Percentiles rank a stretch among this genome's conserved stretches.
These are phyloP conservation scores for Podosphaera fusca DNA, from an alignment of 2,329 filamentous ascomycete genomes.

Conservation along the genomic window DNA sequence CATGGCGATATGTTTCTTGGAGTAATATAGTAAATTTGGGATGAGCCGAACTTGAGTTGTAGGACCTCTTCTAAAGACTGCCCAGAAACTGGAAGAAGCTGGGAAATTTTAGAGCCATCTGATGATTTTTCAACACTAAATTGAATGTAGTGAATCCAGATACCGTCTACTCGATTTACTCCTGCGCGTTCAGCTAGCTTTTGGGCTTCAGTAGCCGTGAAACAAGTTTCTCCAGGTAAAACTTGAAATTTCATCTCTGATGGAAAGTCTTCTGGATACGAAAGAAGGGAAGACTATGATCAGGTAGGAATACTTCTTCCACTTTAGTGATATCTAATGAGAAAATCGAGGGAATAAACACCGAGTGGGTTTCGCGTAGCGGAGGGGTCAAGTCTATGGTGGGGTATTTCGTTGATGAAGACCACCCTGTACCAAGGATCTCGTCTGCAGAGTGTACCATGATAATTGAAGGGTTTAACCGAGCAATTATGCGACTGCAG, in stretches of 20 bases:
- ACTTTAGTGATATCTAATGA: too few relatives aligned
- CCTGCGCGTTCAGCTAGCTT: slow-evolving; percentile 9
- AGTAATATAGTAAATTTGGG: slow-evolving; percentile 33
- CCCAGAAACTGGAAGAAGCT: slow-evolving; percentile 2
- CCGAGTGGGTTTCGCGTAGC: too few relatives aligned
- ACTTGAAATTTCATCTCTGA: slow-evolving; percentile 11
- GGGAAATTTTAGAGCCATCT: slow-evolving; percentile 1
- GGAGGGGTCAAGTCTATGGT: too few relatives aligned
- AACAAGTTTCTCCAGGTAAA: slow-evolving; percentile 13
- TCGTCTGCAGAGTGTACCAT: too few relatives aligned
- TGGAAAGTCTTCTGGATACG: background rate
- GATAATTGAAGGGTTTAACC: too few relatives aligned
- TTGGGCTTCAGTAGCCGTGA: slow-evolving; percentile 11
- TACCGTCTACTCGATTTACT: slow-evolving; percentile 10
- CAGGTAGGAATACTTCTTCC: too few relatives aligned
- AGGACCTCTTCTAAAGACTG: slow-evolving; percentile 9
- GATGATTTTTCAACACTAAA: slow-evolving; percentile 7
- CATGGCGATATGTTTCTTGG: slow-evolving; percentile 84
- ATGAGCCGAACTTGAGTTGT: slow-evolving; percentile 5
- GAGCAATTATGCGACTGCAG: too few relatives aligned
- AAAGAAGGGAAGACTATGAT: too few relatives aligned
- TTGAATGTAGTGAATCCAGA: slow-evolving; percentile 14
- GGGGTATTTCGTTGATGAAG: too few relatives aligned
- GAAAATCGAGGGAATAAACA: too few relatives aligned
- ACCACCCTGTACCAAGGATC: too few relatives aligned